These are phyloP conservation scores for Camellia granthamiana DNA, from an alignment of 148 eudicot species.

Conservation along the genomic window DNA sequence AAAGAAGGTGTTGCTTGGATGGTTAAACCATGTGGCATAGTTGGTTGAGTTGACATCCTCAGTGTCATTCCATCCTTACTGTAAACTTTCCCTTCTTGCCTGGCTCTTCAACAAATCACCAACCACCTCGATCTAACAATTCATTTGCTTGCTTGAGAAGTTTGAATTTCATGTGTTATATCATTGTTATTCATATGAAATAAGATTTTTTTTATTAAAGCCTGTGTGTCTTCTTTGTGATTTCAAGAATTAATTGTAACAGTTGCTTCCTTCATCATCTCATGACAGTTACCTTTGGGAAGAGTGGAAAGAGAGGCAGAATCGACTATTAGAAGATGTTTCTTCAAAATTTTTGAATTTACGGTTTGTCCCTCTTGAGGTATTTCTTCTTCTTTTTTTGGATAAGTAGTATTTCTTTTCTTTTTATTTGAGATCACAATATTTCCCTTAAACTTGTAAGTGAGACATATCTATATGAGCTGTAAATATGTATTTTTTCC, in stretches of 20 bases:
- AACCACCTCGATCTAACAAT: too few relatives aligned
- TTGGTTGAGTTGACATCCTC: neutral
- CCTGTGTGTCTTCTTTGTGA: neutral
- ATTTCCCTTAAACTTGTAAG: neutral
- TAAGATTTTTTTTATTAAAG: neutral
- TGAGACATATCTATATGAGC: neutral
- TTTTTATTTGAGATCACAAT: neutral
- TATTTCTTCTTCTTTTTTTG: conserved; percentile 20
- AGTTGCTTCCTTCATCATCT: neutral
- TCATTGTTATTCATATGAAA: neutral
- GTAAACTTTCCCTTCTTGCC: too few relatives aligned
- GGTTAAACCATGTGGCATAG: neutral
- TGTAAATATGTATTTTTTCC: neutral
- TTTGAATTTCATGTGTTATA: neutral
- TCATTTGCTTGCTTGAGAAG: neutral
- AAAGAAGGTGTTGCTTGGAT: neutral
- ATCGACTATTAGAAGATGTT: conserved; percentile 43
- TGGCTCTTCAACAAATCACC: too few relatives aligned
- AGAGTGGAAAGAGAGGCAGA: conserved; percentile 83
- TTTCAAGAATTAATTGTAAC: conserved; percentile 3
- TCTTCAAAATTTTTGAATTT: conserved; percentile 45
- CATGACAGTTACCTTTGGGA: conserved; percentile 70
- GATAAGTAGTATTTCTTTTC: neutral
- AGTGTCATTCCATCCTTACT: too few relatives aligned
- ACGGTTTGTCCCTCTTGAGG: conserved; percentile 71